These are phyloP conservation scores for Hypoxylon crocopeplum DNA, from an alignment of 495 filamentous ascomycete genomes.

Conservation along the genomic window DNA sequence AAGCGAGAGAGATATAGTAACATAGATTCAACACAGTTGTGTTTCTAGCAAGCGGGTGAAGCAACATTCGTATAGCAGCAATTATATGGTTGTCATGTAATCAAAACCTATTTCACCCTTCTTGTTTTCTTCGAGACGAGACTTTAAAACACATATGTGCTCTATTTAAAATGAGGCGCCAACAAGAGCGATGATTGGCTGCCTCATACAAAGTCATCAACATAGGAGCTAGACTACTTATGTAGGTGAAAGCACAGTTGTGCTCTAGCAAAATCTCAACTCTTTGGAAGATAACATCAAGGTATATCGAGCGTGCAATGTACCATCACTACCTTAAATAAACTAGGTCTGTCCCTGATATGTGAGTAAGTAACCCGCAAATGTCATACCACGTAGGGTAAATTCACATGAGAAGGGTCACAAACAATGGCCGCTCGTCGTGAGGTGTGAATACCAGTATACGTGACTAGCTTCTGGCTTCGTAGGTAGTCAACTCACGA, in stretches of 20 bases:
- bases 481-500: no score
- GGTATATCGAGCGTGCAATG: no score
- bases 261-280: constrained; percentile 6
- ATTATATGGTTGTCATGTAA: not conserved
- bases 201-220: not conserved
- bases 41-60: not conserved
- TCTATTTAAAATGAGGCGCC: not conserved
- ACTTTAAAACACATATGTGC: constrained; percentile 10
- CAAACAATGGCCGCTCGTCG: no score
- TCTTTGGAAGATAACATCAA: no score
- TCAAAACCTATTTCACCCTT: not conserved
- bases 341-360: no score
- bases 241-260: constrained; percentile 16
- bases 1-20: not conserved
- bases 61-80: not conserved
- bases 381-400: no score
- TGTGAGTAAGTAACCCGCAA: no score
- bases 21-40: constrained; percentile 14
- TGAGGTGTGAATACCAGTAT: no score
- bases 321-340: no score
- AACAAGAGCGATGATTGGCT: constrained; percentile 4
- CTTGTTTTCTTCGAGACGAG: not conserved
- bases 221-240: not conserved
- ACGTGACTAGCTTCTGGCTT: no score
- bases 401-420: no score